Evolutionary conservation across 257 asterid genomes (phyloP).

Genomic region (Scutellaria minor): DNA sequence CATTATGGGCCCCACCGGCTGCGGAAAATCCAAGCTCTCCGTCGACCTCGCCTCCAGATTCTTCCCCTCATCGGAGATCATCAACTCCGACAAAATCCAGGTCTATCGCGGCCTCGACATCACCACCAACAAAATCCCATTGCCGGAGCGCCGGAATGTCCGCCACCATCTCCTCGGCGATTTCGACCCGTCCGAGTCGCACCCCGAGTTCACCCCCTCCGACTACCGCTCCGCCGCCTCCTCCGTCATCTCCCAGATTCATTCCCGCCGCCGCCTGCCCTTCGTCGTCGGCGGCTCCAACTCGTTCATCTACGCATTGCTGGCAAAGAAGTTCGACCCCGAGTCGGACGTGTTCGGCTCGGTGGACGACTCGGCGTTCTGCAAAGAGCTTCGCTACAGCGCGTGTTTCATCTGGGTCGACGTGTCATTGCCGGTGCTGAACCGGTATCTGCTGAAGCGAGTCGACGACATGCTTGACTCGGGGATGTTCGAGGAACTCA

Average conservation of each 20-base stretch:
- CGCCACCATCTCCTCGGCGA: slow-evolving; percentile 83
- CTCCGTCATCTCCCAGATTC: slow-evolving; percentile 44
- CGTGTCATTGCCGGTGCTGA: slow-evolving; percentile 58
- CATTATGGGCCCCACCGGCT: slow-evolving; percentile 89
- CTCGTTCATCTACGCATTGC: slow-evolving; percentile 67
- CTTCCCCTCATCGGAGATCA: slow-evolving; percentile 66
- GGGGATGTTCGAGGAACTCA: slow-evolving; percentile 81
- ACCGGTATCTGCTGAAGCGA: slow-evolving; percentile 53
- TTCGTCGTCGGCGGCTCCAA: slow-evolving; percentile 91
- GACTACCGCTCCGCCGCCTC: slow-evolving; percentile 56
- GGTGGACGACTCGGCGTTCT: slow-evolving; percentile 34
- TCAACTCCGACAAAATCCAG: slow-evolving; percentile 93
- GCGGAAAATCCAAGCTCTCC: slow-evolving; percentile 87
- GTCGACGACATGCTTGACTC: slow-evolving; percentile 86
- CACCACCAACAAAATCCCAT: slow-evolving; percentile 79
- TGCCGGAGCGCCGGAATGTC: slow-evolving; percentile 55
- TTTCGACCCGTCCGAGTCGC: slow-evolving; percentile 59
- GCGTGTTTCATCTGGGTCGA: slow-evolving; percentile 88
- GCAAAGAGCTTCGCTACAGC: slow-evolving; percentile 52
- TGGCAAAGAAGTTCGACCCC: slow-evolving; percentile 52
- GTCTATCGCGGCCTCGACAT: slow-evolving; percentile 64
- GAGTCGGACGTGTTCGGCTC: slow-evolving; percentile 56
- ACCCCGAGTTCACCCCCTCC: slow-evolving; percentile 64
- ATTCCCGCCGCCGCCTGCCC: slow-evolving; percentile 47
- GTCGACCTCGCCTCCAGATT: slow-evolving; percentile 68